Base-by-base conservation (phyloP, 2,329 filamentous ascomycete genomes). In the Fusarium chuoi region DNA sequence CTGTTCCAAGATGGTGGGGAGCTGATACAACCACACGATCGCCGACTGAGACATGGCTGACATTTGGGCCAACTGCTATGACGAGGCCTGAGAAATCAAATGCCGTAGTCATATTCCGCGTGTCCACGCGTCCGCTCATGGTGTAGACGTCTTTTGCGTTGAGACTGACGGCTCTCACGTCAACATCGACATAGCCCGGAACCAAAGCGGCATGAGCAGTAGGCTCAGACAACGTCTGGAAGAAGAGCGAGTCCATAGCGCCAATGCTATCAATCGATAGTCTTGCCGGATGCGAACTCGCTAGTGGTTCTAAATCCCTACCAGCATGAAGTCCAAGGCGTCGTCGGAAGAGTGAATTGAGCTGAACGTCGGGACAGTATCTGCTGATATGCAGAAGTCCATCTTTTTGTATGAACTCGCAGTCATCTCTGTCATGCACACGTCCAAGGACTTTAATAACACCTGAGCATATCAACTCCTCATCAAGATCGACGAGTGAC, bases 181-280 rank as follows among this genome's bases (percentile, higher is more conserved):
- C 12, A 6, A 52, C 30, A 36, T 52, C 30, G 4, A 52, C 48
- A 52, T 7, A 36, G 3, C 48, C 30, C 1, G 30, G 14, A 3
- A 0, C n/a, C 4, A 52, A 2, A 8, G 6, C 30, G 3, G 8
- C 8, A 0, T 20, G 12, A 11, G 12, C 0, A 3, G 30, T 20
- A 26, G 30, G n/a, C 13, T 36, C 30, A 5, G n/a, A 52, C 3
- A 35, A 5, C 3, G 15, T 36, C n/a, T 52, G 48, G 5, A 52
- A 52, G n/a, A 52, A 52, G n/a, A 52, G 26, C 10, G 48, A 52
- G 12, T 52, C 48, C 48, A 36, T 36, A 3, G 48, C 48, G 2
- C 48, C 48, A 11, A 52, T 52, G 3, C 30, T n/a, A 26, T 52
- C 48, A 24, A 52, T 52, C 2, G 48, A 52, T 11, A 52, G 17